A percentile compares a stretch with the other conserved stretches of the same genome.
These are phyloP conservation scores for Phaseolus lunatus DNA, from an alignment of 306 rosid species.

Conservation along the genomic window DNA sequence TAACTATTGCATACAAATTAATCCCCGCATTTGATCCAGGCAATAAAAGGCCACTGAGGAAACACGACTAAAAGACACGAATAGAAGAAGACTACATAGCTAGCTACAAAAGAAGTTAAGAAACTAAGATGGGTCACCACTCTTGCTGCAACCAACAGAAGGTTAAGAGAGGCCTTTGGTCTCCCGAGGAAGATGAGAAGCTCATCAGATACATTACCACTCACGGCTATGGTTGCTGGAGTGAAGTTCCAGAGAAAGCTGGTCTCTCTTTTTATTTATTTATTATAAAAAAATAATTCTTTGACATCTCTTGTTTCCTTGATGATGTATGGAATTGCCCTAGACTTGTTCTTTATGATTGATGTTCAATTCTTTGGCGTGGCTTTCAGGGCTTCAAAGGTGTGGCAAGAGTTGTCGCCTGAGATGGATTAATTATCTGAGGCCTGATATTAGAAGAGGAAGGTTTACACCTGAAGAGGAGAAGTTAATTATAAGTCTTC, in stretches of 20 bases:
- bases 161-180: slow-evolving; percentile 99
- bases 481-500: slow-evolving; percentile 93
- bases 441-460: slow-evolving; percentile 98
- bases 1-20: slow-evolving; percentile 44
- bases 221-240: slow-evolving; percentile 99
- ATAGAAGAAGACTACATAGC: slow-evolving; percentile 21
- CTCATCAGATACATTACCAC: slow-evolving; percentile 89
- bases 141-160: slow-evolving; percentile 99
- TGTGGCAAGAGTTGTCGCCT: slow-evolving; percentile 98
- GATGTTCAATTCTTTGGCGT: background rate
- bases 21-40: slow-evolving; percentile 41
- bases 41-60: slow-evolving; percentile 34
- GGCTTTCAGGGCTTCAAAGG: slow-evolving; percentile 82
- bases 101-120: background rate
- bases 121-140: slow-evolving; percentile 81
- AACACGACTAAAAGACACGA: slow-evolving; percentile 38
- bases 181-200: slow-evolving; percentile 97
- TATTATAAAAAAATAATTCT: background rate
- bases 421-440: slow-evolving; percentile 98
- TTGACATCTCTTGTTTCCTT: background rate
- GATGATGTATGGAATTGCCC: background rate
- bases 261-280: slow-evolving; percentile 49
- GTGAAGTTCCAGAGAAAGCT: slow-evolving; percentile 98
- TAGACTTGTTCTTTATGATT: background rate
- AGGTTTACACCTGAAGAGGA: slow-evolving; percentile 95